These are phyloP conservation scores for Mycena sp. DNA, from an alignment of 1,284 basidiomycete species.

Conservation along the genomic window DNA sequence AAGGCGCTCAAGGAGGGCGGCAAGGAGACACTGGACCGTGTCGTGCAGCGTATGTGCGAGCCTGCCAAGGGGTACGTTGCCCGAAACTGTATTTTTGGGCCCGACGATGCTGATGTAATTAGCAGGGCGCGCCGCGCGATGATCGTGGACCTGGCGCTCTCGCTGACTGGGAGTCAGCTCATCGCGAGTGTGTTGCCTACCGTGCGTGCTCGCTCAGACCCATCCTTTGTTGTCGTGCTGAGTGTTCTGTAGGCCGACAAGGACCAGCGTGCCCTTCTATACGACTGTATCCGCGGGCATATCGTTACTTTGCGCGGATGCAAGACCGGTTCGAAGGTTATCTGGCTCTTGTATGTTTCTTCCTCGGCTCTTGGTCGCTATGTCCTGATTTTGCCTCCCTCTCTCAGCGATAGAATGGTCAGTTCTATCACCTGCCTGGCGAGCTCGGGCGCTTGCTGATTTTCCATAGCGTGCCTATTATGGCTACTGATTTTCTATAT, in stretches of 20 bases:
- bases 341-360: slow-evolving; percentile 82
- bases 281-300: slow-evolving; percentile 85
- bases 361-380: background rate
- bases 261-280: slow-evolving; percentile 78
- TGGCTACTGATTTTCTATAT: slow-evolving; percentile 42
- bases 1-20: slow-evolving; percentile 87
- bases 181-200: slow-evolving; percentile 81
- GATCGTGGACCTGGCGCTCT: slow-evolving; percentile 84
- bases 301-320: slow-evolving; percentile 86
- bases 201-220: slow-evolving; percentile 50
- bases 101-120: slow-evolving; percentile 7
- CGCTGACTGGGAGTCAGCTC: slow-evolving; percentile 83
- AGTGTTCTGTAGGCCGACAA: slow-evolving; percentile 69
- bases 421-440: background rate
- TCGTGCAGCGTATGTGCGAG: slow-evolving; percentile 83
- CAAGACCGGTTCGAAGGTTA: slow-evolving; percentile 87
- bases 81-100: background rate
- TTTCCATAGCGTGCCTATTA: slow-evolving; percentile 50
- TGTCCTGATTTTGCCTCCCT: slow-evolving; percentile 3
- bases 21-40: slow-evolving; percentile 71
- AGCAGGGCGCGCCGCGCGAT: slow-evolving; percentile 77
- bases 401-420: slow-evolving; percentile 57
- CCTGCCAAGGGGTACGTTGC: slow-evolving; percentile 73
- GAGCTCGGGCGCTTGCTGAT: slow-evolving; percentile 22
- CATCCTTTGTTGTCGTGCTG: background rate